Evolutionary conservation across 257 asterid species (phyloP).

Genomic region (Penstemon newberryi): DNA sequence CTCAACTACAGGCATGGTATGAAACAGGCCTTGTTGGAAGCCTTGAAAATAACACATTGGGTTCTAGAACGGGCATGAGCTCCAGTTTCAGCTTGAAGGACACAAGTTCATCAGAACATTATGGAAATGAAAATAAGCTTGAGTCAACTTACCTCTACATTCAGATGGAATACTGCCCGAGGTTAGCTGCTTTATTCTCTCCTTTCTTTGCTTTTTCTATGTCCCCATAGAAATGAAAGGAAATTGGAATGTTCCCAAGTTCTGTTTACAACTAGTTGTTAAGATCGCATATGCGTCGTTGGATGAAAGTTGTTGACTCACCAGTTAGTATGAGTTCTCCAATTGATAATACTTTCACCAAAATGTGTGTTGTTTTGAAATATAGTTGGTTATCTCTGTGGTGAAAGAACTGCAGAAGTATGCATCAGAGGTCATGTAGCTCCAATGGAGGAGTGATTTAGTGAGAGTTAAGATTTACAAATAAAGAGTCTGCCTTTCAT

Average conservation of each 20-base stretch:
- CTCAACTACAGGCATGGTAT: conserved; percentile 86
- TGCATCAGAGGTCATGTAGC: neutral
- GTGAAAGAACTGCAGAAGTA: conserved; percentile 12
- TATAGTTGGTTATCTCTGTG: conserved; percentile 1
- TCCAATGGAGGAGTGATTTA: neutral
- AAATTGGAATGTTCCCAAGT: conserved; percentile 9
- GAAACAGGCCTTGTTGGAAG: conserved; percentile 76
- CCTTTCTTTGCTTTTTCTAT: conserved; percentile 3
- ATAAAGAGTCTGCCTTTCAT: neutral
- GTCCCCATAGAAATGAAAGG: conserved; percentile 3
- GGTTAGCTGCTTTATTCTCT: conserved; percentile 44
- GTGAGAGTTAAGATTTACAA: neutral
- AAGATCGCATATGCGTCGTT: neutral
- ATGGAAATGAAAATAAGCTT: conserved; percentile 55
- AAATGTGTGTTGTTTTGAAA: conserved; percentile 15
- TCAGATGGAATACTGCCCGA: conserved; percentile 99
- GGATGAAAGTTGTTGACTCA: conserved; percentile 15
- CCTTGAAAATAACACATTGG: conserved; percentile 52
- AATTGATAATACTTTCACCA: neutral
- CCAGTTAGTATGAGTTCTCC: conserved; percentile 17
- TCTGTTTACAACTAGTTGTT: conserved; percentile 9
- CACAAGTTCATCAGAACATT: conserved; percentile 54
- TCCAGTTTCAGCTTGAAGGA: conserved; percentile 70
- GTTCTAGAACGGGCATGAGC: conserved; percentile 63
- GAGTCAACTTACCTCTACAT: conserved; percentile 88